A percentile compares a stretch with the other conserved stretches of the same genome.
Evolutionary conservation across 306 rosid genomes (phyloP).

Genomic region (Mimosa pudica): DNA sequence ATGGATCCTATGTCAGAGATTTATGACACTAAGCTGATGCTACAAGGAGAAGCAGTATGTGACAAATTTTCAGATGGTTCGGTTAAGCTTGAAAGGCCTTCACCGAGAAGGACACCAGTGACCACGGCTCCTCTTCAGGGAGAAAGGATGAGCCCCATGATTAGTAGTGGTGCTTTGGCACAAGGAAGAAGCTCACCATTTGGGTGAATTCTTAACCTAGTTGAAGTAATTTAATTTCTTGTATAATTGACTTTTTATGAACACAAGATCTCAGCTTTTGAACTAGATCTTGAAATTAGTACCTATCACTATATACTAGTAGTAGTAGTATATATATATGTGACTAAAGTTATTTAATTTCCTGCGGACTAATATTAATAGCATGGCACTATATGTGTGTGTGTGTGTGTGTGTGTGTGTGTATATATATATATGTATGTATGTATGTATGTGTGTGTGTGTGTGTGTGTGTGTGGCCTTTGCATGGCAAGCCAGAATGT

Average conservation of each 20-base stretch:
- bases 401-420: too few relatives aligned
- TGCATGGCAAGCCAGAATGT: slow-evolving; percentile 61
- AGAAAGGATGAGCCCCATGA: slow-evolving; percentile 81
- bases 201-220: slow-evolving; percentile 47
- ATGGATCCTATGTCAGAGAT: slow-evolving; percentile 67
- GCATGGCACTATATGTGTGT: too few relatives aligned
- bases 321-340: neutral
- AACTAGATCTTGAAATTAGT: slow-evolving; percentile 32
- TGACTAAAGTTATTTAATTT: slow-evolving; percentile 24
- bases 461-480: too few relatives aligned
- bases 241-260: slow-evolving; percentile 50
- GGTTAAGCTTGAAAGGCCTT: slow-evolving; percentile 78
- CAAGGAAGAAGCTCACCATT: slow-evolving; percentile 35
- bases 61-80: slow-evolving; percentile 56
- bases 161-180: slow-evolving; percentile 43
- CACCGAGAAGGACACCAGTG: slow-evolving; percentile 56
- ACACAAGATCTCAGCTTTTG: slow-evolving; percentile 61
- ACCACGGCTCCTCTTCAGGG: slow-evolving; percentile 30
- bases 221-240: slow-evolving; percentile 1
- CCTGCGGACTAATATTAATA: slow-evolving; percentile 29
- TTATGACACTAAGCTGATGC: slow-evolving; percentile 68
- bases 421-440: too few relatives aligned
- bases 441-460: too few relatives aligned
- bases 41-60: slow-evolving; percentile 45
- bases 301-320: neutral